phyloP scores from a whole-genome alignment of 2,329 filamentous ascomycete species.

The Nigrospora osmanthi region DNA sequence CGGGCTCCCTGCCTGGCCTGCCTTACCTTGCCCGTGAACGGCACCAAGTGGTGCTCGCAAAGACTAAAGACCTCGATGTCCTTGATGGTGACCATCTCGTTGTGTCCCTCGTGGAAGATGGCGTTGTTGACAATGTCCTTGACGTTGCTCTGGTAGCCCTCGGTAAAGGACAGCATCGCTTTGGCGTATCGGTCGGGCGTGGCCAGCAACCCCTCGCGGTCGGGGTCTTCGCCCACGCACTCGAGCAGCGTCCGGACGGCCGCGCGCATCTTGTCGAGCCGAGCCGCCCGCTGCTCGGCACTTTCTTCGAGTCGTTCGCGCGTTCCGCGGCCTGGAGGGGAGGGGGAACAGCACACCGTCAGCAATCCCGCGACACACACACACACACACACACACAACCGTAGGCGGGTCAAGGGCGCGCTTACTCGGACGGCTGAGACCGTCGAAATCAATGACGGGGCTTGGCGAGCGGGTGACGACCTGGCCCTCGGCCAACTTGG shows the following conservation, averaged over 20 bases:
- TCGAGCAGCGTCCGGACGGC: constrained; percentile 61
- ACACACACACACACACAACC: neutral
- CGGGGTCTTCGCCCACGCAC: constrained; percentile 61
- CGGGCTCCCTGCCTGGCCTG: constrained; percentile 51
- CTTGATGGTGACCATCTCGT: constrained; percentile 95
- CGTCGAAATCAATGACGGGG: constrained; percentile 55
- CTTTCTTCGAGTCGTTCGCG: constrained; percentile 53
- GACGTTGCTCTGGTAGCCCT: constrained; percentile 93
- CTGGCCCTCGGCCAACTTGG: constrained; percentile 17
- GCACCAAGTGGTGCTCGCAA: constrained; percentile 96
- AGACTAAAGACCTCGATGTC: constrained; percentile 93
- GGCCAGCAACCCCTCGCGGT: constrained; percentile 55
- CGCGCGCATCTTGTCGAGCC: constrained; percentile 50
- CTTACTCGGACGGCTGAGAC: constrained; percentile 50
- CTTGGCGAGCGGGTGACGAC: constrained; percentile 36
- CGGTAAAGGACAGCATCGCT: constrained; percentile 91
- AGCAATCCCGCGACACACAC: constrained; percentile 3
- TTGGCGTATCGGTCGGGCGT: constrained; percentile 87
- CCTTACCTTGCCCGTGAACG: constrained; percentile 92
- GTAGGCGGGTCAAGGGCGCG: constrained; percentile 4
- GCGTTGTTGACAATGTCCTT: constrained; percentile 86
- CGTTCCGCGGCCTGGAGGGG: constrained; percentile 54
- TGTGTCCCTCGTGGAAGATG: constrained; percentile 93
- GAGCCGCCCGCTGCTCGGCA: constrained; percentile 38
- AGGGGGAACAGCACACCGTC: constrained; percentile 7